These are phyloP conservation scores for Acorus calamus DNA, from an alignment of 106 monocot species.

Conservation along the genomic window DNA sequence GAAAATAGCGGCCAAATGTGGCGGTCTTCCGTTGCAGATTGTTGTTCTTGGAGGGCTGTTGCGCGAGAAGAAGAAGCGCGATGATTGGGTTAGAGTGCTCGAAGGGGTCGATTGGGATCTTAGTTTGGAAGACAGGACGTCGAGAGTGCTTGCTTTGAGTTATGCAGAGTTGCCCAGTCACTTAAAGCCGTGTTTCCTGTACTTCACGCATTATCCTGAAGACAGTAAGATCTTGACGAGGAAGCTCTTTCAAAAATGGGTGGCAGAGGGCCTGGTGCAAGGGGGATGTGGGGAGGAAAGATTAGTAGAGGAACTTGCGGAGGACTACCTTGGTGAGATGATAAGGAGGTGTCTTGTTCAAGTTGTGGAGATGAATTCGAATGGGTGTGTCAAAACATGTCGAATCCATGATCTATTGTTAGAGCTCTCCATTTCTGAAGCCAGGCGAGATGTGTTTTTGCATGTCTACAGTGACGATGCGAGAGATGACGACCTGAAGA, in stretches of 20 bases:
- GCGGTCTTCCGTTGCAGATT: slow-evolving; percentile 18
- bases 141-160: not conserved
- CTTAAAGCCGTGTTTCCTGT: too few relatives aligned
- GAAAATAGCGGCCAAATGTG: slow-evolving; percentile 8
- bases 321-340: slow-evolving; percentile 7
- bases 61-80: not conserved
- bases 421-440: too few relatives aligned
- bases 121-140: slow-evolving; percentile 1
- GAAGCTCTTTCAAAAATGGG: slow-evolving; percentile 12
- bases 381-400: too few relatives aligned
- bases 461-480: too few relatives aligned
- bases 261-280: slow-evolving; percentile 21
- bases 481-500: too few relatives aligned
- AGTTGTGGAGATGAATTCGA: too few relatives aligned
- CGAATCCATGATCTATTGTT: too few relatives aligned
- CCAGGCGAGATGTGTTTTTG: too few relatives aligned
- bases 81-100: slow-evolving; percentile 2
- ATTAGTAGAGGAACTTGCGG: slow-evolving; percentile 1
- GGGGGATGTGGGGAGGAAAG: not conserved
- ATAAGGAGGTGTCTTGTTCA: slow-evolving; percentile 5
- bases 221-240: not conserved
- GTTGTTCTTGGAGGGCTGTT: slow-evolving; percentile 20
- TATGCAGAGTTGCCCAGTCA: too few relatives aligned
- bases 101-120: slow-evolving; percentile 4
- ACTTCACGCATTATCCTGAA: too few relatives aligned